These are phyloP conservation scores for Candolleomyces efflorescens DNA, from an alignment of 768 basidiomycete species.

Conservation along the genomic window DNA sequence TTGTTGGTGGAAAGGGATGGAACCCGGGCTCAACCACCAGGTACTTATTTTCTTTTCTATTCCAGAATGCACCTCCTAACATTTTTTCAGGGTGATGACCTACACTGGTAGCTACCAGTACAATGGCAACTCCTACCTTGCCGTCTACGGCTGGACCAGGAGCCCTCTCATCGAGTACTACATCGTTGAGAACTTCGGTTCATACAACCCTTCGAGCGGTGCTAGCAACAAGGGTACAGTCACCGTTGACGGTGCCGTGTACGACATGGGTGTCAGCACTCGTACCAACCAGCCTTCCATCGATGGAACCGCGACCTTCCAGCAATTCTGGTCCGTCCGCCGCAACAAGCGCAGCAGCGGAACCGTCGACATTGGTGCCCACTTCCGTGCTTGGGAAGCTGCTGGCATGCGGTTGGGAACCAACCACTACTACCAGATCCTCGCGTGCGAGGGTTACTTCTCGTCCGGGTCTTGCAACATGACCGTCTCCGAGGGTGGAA, in stretches of 20 bases:
- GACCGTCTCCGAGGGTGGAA: background rate
- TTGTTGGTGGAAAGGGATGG: conserved; percentile 39
- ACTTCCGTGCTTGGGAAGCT: conserved; percentile 40
- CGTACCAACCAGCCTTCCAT: conserved; percentile 41
- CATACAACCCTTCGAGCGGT: conserved; percentile 35
- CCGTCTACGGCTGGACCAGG: conserved; percentile 45
- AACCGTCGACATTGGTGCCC: conserved; percentile 32
- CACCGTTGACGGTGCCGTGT: conserved; percentile 37
- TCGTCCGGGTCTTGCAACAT: conserved; percentile 29
- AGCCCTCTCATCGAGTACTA: conserved; percentile 47
- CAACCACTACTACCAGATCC: conserved; percentile 41
- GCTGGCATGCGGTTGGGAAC: conserved; percentile 36
- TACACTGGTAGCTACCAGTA: conserved; percentile 34
- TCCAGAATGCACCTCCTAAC: background rate
- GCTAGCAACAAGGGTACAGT: conserved; percentile 33
- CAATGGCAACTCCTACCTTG: conserved; percentile 39
- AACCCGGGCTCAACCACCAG: conserved; percentile 25
- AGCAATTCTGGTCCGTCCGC: conserved; percentile 45
- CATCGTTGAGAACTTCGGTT: conserved; percentile 39
- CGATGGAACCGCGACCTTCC: conserved; percentile 40
- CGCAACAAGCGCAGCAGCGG: conserved; percentile 30
- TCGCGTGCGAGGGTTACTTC: conserved; percentile 43
- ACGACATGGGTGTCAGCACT: conserved; percentile 35
- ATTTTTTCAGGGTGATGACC: conserved; percentile 25
- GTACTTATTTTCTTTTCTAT: conserved; percentile 4